Percentiles rank a stretch among this genome's conserved stretches.
phyloP scores from a whole-genome alignment of 2,329 filamentous ascomycete species.

The Iodosphaeria phyllophila region DNA sequence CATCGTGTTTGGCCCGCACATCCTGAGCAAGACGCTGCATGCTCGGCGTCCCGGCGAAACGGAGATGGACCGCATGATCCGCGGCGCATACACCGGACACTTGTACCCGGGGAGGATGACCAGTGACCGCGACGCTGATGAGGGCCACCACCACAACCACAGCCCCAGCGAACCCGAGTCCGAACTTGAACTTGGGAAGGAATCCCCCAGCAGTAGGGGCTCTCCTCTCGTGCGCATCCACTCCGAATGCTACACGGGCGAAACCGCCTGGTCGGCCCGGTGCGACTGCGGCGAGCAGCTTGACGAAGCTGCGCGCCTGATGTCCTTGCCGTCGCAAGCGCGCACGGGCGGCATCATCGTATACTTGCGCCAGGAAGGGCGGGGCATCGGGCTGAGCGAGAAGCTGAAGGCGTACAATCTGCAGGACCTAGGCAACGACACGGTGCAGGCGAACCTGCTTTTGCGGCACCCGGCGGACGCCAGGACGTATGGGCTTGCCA shows the following conservation, averaged over 20 bases:
- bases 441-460: constrained; percentile 85
- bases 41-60: constrained; percentile 58
- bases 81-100: constrained; percentile 79
- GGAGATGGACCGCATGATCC: constrained; percentile 79
- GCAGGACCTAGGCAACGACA: constrained; percentile 93
- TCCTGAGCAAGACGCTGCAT: constrained; percentile 57
- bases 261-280: constrained; percentile 93
- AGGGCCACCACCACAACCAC: constrained; percentile 10
- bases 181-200: too few species aligned
- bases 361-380: constrained; percentile 87
- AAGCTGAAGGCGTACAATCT: constrained; percentile 98
- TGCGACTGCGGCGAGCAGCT: constrained; percentile 97
- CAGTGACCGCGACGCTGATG: constrained; percentile 33
- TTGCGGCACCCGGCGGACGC: constrained; percentile 88
- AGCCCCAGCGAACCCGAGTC: constrained; percentile 2
- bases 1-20: constrained; percentile 83
- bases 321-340: constrained; percentile 49
- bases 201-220: constrained; percentile 5
- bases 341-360: constrained; percentile 73
- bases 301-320: constrained; percentile 85
- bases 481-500: constrained; percentile 87
- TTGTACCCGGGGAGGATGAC: constrained; percentile 70
- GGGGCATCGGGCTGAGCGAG: constrained; percentile 83
- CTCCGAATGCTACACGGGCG: constrained; percentile 94
- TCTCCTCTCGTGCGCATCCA: constrained; percentile 83